A percentile compares a stretch with the other conserved stretches of the same genome.
phyloP scores from a whole-genome alignment of 2,329 filamentous ascomycete genomes.

The Ophiosphaerella narmari region DNA sequence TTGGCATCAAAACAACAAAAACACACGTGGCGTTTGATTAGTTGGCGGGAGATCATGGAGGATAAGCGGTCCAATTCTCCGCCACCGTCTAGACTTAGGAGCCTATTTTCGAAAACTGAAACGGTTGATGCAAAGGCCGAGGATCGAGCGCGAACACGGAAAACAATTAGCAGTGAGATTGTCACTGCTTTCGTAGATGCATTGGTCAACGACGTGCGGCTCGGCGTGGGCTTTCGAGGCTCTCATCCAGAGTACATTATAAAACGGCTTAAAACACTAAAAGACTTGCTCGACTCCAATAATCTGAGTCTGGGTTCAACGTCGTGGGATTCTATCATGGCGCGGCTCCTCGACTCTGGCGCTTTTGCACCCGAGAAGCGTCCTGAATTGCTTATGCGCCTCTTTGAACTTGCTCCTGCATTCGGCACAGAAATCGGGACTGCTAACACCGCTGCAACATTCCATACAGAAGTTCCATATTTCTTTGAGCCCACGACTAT shows the following conservation, averaged over 20 bases:
- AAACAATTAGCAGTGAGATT: slow-evolving; percentile 63
- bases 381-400: slow-evolving; percentile 48
- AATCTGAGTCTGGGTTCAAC: slow-evolving; percentile 47
- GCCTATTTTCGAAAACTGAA: slow-evolving; percentile 25
- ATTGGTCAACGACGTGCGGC: slow-evolving; percentile 52
- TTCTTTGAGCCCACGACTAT: slow-evolving; percentile 52
- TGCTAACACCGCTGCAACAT: slow-evolving; percentile 36
- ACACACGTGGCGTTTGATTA: slow-evolving; percentile 40
- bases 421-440: slow-evolving; percentile 49
- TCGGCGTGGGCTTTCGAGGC: slow-evolving; percentile 50
- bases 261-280: slow-evolving; percentile 40
- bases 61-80: slow-evolving; percentile 29
- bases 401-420: slow-evolving; percentile 47
- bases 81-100: slow-evolving; percentile 24
- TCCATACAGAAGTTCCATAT: slow-evolving; percentile 39
- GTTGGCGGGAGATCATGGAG: slow-evolving; percentile 50
- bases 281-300: slow-evolving; percentile 44
- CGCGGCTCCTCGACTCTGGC: slow-evolving; percentile 57
- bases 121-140: slow-evolving; percentile 21
- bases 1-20: slow-evolving; percentile 26
- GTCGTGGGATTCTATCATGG: slow-evolving; percentile 53
- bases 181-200: slow-evolving; percentile 60
- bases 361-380: slow-evolving; percentile 52
- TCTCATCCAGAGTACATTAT: slow-evolving; percentile 43
- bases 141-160: slow-evolving; percentile 40